A percentile compares a stretch with the other conserved stretches of the same genome.
Conservation (phyloP, 106 monocot genomes). For the Dioscorea zingiberensis region DNA sequence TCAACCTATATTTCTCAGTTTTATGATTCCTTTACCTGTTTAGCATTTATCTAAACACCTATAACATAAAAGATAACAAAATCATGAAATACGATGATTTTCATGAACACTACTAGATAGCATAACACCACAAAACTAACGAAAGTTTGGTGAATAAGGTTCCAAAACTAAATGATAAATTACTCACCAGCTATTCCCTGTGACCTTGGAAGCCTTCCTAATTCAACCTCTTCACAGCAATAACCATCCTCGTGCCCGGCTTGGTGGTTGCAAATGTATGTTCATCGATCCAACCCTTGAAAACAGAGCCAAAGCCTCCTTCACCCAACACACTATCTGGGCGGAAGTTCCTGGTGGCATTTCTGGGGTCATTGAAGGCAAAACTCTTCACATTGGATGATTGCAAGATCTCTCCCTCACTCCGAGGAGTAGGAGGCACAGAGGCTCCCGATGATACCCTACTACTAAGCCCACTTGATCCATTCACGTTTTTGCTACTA, state of each 20-base stretch:
- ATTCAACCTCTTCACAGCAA: slow-evolving; percentile 3
- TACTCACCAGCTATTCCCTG: slow-evolving; percentile 4
- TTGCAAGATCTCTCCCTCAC: slow-evolving; percentile 1
- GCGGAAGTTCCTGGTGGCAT: slow-evolving; percentile 2
- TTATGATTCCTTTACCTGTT: too few relatives aligned
- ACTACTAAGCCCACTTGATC: neutral
- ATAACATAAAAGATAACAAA: too few relatives aligned
- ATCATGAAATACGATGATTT: too few relatives aligned
- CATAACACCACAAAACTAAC: too few relatives aligned
- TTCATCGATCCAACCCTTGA: slow-evolving; percentile 2
- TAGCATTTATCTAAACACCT: too few relatives aligned
- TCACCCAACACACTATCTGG: slow-evolving; percentile 5
- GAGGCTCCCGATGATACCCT: neutral
- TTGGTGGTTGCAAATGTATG: neutral
- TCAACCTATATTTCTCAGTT: too few relatives aligned
- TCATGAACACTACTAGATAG: too few relatives aligned
- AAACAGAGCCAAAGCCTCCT: neutral
- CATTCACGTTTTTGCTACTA: neutral
- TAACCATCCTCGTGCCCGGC: neutral
- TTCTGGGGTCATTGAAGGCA: slow-evolving; percentile 1
- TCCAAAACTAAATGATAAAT: too few relatives aligned
- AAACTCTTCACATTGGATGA: neutral
- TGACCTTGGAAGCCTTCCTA: slow-evolving; percentile 6
- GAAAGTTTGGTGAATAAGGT: too few relatives aligned
- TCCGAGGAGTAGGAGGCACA: slow-evolving; percentile 1